Base-by-base conservation (phyloP, 768 basidiomycete genomes). In the Podaxis pistillaris region DNA sequence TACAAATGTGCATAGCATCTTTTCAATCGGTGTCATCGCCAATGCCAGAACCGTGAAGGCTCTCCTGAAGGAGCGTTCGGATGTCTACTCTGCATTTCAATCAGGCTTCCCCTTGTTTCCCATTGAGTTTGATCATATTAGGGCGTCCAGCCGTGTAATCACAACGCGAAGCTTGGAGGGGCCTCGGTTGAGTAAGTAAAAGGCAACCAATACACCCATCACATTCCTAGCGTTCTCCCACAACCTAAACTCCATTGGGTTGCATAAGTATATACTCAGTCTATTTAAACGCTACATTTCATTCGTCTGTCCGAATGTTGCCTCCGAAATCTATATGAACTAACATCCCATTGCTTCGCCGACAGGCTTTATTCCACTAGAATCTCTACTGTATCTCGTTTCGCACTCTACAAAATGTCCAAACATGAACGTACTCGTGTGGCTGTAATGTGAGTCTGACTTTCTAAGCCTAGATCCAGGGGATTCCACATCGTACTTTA, bases 391-490 rank as follows among this genome's bases (percentile, higher is more conserved):
- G 17, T 19, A 46, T 46, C 9, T 46, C 19, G 17, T n/a, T 19
- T 19, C 17, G 17, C 44, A 46, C 44, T 46, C 19, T 46, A 4
- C n/a, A 8, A 6, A 55, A 57, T 57, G 56, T 12, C 24, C 28
- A 26, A 44, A 28, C 40, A 57, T 24, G 56, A 57, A 28, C 28
- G 56, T 17, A 47, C 22, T 17, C 56, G 44, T 15, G 56, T 47
- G 12, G 56, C 56, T 13, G 28, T 57, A 7, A 15, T 57, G 56
- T 57, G 26, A 8, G 44, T 46, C 26, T 15, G 7, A 4, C 19
- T 37, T 38, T 6, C 26, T 24, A 81, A 37, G 61, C 79, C 7
- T 71, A 51, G 76, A 76, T 2, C 76, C 78, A 12, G 79, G 79
- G 60, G 79, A 78, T 1, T 68, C 81, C 53, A 71, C 65, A 63